These are phyloP conservation scores for Leptographium wingfieldii DNA, from an alignment of 2,329 filamentous ascomycete genomes.

Conservation along the genomic window DNA sequence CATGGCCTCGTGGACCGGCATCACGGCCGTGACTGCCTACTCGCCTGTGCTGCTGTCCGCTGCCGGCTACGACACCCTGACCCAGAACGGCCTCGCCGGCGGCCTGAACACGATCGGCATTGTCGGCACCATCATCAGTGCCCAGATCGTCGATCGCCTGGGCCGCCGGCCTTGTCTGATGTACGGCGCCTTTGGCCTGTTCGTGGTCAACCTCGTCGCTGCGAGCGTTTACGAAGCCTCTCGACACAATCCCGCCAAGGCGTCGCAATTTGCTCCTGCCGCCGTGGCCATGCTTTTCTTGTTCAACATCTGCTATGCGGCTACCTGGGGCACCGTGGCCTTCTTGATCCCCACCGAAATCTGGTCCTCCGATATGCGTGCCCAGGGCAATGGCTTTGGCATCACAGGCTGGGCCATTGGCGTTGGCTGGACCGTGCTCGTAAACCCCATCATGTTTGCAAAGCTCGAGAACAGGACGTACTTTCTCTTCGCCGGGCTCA, in stretches of 20 bases:
- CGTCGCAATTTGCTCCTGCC: conserved; percentile 27
- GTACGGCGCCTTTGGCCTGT: conserved; percentile 24
- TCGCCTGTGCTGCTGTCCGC: conserved; percentile 20
- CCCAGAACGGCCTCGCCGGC: conserved; percentile 33
- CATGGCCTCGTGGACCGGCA: conserved; percentile 32
- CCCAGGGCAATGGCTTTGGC: conserved; percentile 46
- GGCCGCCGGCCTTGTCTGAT: conserved; percentile 30
- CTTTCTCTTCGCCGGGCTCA: conserved; percentile 37
- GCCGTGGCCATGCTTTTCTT: conserved; percentile 35
- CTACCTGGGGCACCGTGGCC: conserved; percentile 35
- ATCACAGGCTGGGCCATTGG: conserved; percentile 48
- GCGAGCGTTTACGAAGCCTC: conserved; percentile 30
- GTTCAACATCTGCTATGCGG: conserved; percentile 38
- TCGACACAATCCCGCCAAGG: conserved; percentile 20
- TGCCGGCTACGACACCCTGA: conserved; percentile 24
- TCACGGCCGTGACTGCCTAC: conserved; percentile 28
- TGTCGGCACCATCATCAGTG: conserved; percentile 35
- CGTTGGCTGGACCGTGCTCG: conserved; percentile 38
- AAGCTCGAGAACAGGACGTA: conserved; percentile 34
- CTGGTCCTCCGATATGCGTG: conserved; percentile 41
- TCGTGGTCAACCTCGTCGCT: conserved; percentile 26
- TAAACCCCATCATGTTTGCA: conserved; percentile 39
- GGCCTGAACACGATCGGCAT: conserved; percentile 39
- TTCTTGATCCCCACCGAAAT: conserved; percentile 42
- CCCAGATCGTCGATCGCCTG: conserved; percentile 36